Base-by-base conservation (phyloP, 352 stramenopile species). In the Plasmopara viticola region DNA sequence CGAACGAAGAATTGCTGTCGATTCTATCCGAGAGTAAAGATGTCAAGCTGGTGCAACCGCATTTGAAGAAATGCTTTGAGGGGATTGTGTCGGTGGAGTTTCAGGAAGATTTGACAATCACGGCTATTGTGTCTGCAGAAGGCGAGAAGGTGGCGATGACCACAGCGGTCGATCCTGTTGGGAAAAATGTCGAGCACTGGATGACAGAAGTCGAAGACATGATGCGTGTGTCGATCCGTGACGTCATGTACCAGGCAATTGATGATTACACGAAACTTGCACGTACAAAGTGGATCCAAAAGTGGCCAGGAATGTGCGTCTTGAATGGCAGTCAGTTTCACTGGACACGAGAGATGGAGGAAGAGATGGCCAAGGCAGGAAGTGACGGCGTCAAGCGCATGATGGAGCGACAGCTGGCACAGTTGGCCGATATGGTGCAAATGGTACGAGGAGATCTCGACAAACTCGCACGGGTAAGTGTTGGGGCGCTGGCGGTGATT, bases 61-160 rank as follows among this genome's bases (percentile, higher is more conserved):
- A 98, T 49, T 49, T 98, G 18, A 96, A 96, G 42, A 98, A 98
- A 61, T 98, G 94, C 61, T 98, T 98, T 51, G 94, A 98, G 72
- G 94, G 90, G 12, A 84, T 98, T 44, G 90, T 97, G 25, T 75
- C 74, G 4, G 91, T 98, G 3, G 73, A 96, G 31, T 97, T 98
- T 57, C 75, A 94, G 43, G 76, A 93, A 10, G 86, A 97, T 46
- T 47, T 95, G 6, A 93, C 82, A 15, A 97, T 98, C 66, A 89
- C 75, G 2, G 72, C 81, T 1, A 97, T 98, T 88, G 91, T 89
- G 39, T 96, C 74, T 0, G 75, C 79, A 0, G 91, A 98, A 62
- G 82, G 84, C 5, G 94, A 96, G 61, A 78, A 95, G 60, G 87
- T 98, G 5, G 67, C 68, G 0, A 96, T 96, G 68, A 60, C 70